Evolutionary conservation across 352 stramenopile genomes (phyloP), one percentile per base, ranked within the genome.

Genomic region (Aphanomyces cochlioides): DNA sequence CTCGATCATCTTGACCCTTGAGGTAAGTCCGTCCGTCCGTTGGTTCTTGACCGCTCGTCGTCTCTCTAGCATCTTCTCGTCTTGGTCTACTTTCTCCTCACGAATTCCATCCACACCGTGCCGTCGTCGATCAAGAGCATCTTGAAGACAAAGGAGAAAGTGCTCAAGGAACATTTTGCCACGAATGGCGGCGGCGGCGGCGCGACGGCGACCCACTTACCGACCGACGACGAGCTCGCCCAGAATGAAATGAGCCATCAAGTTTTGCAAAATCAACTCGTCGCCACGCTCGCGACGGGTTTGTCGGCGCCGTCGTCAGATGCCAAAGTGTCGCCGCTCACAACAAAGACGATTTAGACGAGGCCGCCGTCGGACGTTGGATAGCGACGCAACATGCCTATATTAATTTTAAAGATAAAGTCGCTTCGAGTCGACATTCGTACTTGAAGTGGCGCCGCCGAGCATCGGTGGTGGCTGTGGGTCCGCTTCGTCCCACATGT

Each of bases 51-150:
- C 50, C 8, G 36, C 50, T 12, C 50, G 12, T 36, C 19, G 48
- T 37, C 50, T 28, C 5, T 0, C 7, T 63, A 70, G 64, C 64
- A 70, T 19, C 21, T 56, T 7, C 53, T 63, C 54, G 64, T 70
- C 12, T 45, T 70, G 10, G 19, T 70, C 34, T 70, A 70, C 54
- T 47, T 50, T 10, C 17, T 39, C 13, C 40, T 70, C 7, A 61
- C n/a, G 5, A 21, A 59, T 8, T 45, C 43, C 3, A 70, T 70
- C 40, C 47, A 54, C 36, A 21, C 54, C 17, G 17, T 70, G 17
- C 64, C 64, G 40, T 70, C 64, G 17, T 54, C 53, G 5, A 56
- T 70, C 50, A 70, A 70, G 47, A 47, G 64, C 64, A 53, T 70
- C 47, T 61, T 70, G 64, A 47, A 56, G 15, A 70, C 53, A 17